A percentile compares a stretch with the other conserved stretches of the same genome.
phyloP scores from a whole-genome alignment of 1,139 yeast genomes.

The Nadsonia commutata region DNA sequence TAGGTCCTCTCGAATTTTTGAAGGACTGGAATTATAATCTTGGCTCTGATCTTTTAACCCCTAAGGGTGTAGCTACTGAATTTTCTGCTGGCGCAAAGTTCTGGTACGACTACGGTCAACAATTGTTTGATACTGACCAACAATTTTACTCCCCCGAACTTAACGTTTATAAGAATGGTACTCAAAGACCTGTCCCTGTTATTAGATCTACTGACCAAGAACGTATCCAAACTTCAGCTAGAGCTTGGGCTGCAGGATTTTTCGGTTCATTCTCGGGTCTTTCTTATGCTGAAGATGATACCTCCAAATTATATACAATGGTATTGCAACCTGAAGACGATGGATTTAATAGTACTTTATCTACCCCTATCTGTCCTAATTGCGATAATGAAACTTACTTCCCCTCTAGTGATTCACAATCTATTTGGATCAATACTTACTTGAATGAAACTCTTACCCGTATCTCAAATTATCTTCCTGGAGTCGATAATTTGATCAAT shows the following conservation, averaged over 20 bases:
- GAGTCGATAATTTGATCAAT: constrained; percentile 22
- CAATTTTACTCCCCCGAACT: constrained; percentile 15
- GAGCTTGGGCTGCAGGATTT: constrained; percentile 32
- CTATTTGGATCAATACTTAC: constrained; percentile 26
- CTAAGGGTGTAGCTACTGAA: constrained; percentile 27
- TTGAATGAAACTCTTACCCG: constrained; percentile 29
- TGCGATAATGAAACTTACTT: constrained; percentile 23
- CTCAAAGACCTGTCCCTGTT: constrained; percentile 20
- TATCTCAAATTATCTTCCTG: constrained; percentile 29
- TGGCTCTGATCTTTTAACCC: constrained; percentile 22
- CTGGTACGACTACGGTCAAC: constrained; percentile 29
- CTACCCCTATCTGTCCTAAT: constrained; percentile 25
- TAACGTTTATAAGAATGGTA: constrained; percentile 22
- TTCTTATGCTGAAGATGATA: constrained; percentile 2
- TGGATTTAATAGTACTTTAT: constrained; percentile 28
- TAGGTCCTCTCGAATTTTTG: constrained; percentile 21
- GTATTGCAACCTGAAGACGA: constrained; percentile 22
- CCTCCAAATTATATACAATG: constrained; percentile 10
- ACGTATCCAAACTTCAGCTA: constrained; percentile 27
- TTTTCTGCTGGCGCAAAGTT: constrained; percentile 24
- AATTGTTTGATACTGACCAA: constrained; percentile 13
- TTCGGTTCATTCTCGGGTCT: constrained; percentile 21
- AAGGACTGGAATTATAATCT: constrained; percentile 22
- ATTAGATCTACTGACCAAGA: constrained; percentile 27
- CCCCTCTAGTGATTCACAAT: constrained; percentile 16